Evolutionary conservation across 352 stramenopile genomes (phyloP), one percentile per base, ranked within the genome.

Genomic region (Paralagenidium karlingii): DNA sequence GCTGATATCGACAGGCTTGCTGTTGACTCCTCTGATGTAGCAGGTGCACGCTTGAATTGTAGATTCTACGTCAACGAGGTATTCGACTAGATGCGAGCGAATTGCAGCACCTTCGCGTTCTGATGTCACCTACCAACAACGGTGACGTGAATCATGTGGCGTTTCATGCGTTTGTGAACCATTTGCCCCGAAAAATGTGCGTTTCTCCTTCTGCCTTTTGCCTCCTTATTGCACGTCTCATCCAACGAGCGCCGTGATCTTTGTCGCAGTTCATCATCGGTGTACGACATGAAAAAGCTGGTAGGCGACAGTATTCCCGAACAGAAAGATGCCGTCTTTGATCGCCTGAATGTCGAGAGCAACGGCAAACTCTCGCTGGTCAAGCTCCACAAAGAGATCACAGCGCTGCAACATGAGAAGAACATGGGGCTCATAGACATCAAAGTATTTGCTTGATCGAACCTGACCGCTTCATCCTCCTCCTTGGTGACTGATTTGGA

Each of bases 131-230:
- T 16, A 46, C 58, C 24, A 63, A 55, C 25, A 81, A 83, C 20
- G 75, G 75, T 16, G 63, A 77, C 28, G 65, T 86, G 32, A 70
- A 56, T 24, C 69, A 82, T 36, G 51, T 44, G 10, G 48, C 66
- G 7, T 83, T 83, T 24, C 75, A 89, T 27, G 49, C 57, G 15
- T 89, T 89, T 57, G 67, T 86, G 26, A 89, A 89, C 40, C 73
- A 89, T 31, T 59, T 79, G 3, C 71, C 75, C 0, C 73, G 77
- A 47, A 89, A 86, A 55, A 79, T 86, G 70, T 85, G 57, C 34
- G 68, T 57, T 22, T 4, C 10, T n/a, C n/a, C n/a, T n/a, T n/a
- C 9, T 38, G 12, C 13, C 34, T 28, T 11, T 38, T 1, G 10
- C 21, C 22, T 20, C 30, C 19, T 36, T 16, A 36, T 20, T 3